These are phyloP conservation scores for Przewalskia tangutica DNA, from an alignment of 257 asterid species.

Conservation along the genomic window DNA sequence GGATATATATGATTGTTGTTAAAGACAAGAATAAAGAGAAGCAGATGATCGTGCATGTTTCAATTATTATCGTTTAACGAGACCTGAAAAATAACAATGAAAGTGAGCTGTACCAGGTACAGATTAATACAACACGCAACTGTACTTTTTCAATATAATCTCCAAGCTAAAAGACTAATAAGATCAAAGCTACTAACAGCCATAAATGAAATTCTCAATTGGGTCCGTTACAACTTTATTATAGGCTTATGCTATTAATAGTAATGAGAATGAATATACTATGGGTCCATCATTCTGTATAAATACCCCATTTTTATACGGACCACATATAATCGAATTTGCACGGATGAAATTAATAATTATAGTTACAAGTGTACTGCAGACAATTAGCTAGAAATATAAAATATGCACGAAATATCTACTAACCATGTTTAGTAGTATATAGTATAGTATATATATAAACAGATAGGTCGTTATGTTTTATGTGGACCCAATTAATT, in stretches of 20 bases:
- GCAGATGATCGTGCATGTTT: background rate
- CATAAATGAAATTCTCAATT: background rate
- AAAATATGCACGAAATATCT: background rate
- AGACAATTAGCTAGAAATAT: background rate
- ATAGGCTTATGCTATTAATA: background rate
- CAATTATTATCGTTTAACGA: background rate
- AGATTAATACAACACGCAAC: background rate
- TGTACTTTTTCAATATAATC: background rate
- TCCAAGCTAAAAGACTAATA: background rate
- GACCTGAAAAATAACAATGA: background rate
- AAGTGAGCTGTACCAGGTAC: background rate
- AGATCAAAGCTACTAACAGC: background rate
- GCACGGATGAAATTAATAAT: constrained; percentile 1
- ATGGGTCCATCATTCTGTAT: background rate
- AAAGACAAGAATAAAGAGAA: background rate
- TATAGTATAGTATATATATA: background rate
- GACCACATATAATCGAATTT: background rate
- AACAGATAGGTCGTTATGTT: background rate
- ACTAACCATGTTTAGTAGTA: background rate
- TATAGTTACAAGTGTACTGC: background rate
- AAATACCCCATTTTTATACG: background rate
- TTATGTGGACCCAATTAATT: background rate
- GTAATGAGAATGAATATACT: background rate
- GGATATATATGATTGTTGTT: background rate
- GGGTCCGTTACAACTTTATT: background rate